Percentiles rank a stretch among this genome's conserved stretches.
These are phyloP conservation scores for Dichotomopilus funicola DNA, from an alignment of 2,329 filamentous ascomycete species.

Conservation along the genomic window DNA sequence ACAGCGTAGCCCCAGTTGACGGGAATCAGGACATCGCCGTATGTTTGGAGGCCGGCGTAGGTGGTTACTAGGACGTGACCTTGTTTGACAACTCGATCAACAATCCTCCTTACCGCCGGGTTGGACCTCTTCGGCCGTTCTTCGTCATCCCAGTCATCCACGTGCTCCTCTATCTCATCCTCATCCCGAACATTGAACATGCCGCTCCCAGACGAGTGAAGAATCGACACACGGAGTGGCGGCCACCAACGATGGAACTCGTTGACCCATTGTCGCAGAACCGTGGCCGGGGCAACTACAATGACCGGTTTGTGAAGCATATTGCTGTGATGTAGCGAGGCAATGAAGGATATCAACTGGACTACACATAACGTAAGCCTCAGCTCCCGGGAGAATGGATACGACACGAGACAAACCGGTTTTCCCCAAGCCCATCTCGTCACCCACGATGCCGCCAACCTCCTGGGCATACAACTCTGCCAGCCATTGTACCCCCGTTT, in stretches of 20 bases:
- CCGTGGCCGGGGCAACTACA: slow-evolving; percentile 86
- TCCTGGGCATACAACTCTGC: slow-evolving; percentile 84
- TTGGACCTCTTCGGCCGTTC: slow-evolving; percentile 44
- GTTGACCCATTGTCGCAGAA: slow-evolving; percentile 96
- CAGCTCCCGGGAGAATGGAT: neutral
- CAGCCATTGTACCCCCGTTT: slow-evolving; percentile 93
- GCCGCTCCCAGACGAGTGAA: slow-evolving; percentile 92
- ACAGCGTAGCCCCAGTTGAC: slow-evolving; percentile 91
- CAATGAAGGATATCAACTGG: slow-evolving; percentile 68
- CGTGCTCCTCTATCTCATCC: slow-evolving; percentile 47
- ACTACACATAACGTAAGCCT: slow-evolving; percentile 30
- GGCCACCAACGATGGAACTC: slow-evolving; percentile 99
- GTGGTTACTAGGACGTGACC: slow-evolving; percentile 94
- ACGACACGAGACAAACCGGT: slow-evolving; percentile 41
- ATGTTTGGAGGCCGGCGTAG: slow-evolving; percentile 91
- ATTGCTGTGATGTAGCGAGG: slow-evolving; percentile 86
- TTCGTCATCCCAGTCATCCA: slow-evolving; percentile 40
- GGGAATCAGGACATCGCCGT: slow-evolving; percentile 72
- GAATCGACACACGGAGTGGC: slow-evolving; percentile 88
- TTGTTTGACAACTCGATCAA: slow-evolving; percentile 72
- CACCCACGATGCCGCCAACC: slow-evolving; percentile 89
- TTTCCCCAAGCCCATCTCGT: slow-evolving; percentile 99
- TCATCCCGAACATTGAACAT: slow-evolving; percentile 79
- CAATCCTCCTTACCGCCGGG: slow-evolving; percentile 69
- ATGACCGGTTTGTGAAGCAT: slow-evolving; percentile 79